Percentiles rank a stretch among this genome's conserved stretches.
Conservation (phyloP, 2,329 filamentous ascomycete species). For the Myriosclerotinia duriaeana region DNA sequence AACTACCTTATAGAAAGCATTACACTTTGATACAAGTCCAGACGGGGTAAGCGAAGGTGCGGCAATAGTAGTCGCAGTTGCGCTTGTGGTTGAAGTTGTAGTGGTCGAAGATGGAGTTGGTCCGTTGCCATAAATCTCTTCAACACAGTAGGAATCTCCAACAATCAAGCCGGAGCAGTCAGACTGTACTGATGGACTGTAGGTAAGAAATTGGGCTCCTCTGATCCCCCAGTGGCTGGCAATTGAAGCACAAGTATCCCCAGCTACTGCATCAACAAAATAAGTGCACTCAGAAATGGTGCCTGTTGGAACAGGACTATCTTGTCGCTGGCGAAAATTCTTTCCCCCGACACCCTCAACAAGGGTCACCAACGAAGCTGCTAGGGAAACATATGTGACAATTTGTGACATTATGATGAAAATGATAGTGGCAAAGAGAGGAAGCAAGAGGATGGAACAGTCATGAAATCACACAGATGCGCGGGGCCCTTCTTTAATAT, state of each 20-base stretch:
- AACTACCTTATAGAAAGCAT: constrained; percentile 29
- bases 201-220: constrained; percentile 18
- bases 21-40: constrained; percentile 35
- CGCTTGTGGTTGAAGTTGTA: constrained; percentile 19
- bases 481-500: too few species aligned
- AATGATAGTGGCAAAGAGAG: too few species aligned
- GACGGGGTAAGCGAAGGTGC: constrained; percentile 37
- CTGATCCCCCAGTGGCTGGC: constrained; percentile 29
- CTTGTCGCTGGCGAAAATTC: too few species aligned
- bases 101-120: neutral
- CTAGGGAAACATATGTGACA: too few species aligned
- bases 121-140: neutral
- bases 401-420: too few species aligned
- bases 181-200: neutral
- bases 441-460: too few species aligned
- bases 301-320: too few species aligned
- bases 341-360: too few species aligned
- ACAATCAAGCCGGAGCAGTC: constrained; percentile 36
- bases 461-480: too few species aligned
- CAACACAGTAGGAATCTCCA: constrained; percentile 35
- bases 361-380: too few species aligned
- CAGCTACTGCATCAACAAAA: too few species aligned
- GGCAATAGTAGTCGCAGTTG: constrained; percentile 20
- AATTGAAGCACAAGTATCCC: constrained; percentile 29
- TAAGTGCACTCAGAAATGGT: too few species aligned